These are phyloP conservation scores for Neofusicoccum sp. DNA, from an alignment of 2,329 filamentous ascomycete genomes.

Conservation along the genomic window DNA sequence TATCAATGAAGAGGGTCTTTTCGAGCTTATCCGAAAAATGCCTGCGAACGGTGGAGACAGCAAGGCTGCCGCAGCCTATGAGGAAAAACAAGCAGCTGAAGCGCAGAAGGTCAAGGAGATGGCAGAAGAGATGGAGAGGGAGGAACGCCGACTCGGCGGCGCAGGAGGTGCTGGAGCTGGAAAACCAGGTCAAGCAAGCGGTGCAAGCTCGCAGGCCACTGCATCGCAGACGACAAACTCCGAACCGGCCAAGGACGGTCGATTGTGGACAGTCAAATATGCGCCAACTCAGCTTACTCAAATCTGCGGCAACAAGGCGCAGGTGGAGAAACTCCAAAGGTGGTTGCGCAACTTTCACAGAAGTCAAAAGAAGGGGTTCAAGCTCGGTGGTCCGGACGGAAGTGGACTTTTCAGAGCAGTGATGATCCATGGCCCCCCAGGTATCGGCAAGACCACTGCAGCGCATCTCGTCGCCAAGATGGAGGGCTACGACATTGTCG, in stretches of 20 bases:
- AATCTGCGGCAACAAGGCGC: slow-evolving; percentile 90
- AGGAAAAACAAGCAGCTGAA: slow-evolving; percentile 81
- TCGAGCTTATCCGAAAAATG: slow-evolving; percentile 75
- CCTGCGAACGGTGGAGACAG: slow-evolving; percentile 85
- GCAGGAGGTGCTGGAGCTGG: slow-evolving; percentile 34
- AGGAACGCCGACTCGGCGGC: slow-evolving; percentile 61
- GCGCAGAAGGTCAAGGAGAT: slow-evolving; percentile 77
- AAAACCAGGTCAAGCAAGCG: slow-evolving; percentile 41
- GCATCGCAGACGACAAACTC: slow-evolving; percentile 29
- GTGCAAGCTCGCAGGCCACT: slow-evolving; percentile 37
- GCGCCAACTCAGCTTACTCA: slow-evolving; percentile 80
- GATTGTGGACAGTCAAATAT: slow-evolving; percentile 91
- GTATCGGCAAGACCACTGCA: slow-evolving; percentile 96
- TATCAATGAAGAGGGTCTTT: slow-evolving; percentile 90
- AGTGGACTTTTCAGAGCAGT: slow-evolving; percentile 82
- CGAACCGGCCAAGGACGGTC: slow-evolving; percentile 31
- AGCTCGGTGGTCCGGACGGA: slow-evolving; percentile 78
- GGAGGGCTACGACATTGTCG: slow-evolving; percentile 88
- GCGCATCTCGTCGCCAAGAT: slow-evolving; percentile 91
- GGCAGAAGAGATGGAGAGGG: slow-evolving; percentile 79
- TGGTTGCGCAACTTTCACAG: slow-evolving; percentile 86
- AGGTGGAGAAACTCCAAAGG: slow-evolving; percentile 82
- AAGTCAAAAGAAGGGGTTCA: slow-evolving; percentile 76
- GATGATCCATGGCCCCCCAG: slow-evolving; percentile 91
- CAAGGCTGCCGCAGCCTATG: slow-evolving; percentile 80